These are phyloP conservation scores for Suillus weaverae DNA, from an alignment of 768 basidiomycete species.

Conservation along the genomic window DNA sequence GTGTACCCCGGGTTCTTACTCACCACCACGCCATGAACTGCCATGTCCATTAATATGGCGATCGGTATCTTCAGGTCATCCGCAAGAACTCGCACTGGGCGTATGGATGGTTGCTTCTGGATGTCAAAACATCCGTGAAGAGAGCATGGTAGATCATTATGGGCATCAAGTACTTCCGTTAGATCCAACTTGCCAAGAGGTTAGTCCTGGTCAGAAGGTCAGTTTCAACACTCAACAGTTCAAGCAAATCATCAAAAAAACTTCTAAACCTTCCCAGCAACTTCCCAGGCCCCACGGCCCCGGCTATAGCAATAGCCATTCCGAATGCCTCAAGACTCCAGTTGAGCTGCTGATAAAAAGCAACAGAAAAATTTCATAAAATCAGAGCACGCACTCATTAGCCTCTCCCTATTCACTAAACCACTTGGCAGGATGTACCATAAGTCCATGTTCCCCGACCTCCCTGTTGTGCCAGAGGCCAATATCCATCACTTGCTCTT, in stretches of 20 bases:
- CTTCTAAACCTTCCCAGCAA: background rate
- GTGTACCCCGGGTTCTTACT: conserved; percentile 1
- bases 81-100: background rate
- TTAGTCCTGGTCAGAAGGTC: background rate
- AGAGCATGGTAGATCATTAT: background rate
- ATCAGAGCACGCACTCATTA: background rate
- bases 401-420: background rate
- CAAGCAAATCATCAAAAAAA: background rate
- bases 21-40: background rate
- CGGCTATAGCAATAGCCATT: conserved; percentile 8
- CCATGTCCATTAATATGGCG: background rate
- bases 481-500: conserved; percentile 61
- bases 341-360: background rate
- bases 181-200: background rate
- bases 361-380: background rate
- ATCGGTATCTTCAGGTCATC: background rate
- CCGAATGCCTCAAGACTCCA: background rate
- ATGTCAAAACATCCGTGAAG: background rate
- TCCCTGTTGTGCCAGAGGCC: conserved; percentile 46
- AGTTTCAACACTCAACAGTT: background rate
- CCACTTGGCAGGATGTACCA: conserved; percentile 44
- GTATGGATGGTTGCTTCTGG: background rate
- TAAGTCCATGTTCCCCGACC: conserved; percentile 56
- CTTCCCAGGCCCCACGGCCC: conserved; percentile 5
- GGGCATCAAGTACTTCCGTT: background rate